Evolutionary conservation across 257 asterid genomes (phyloP).

Genomic region (Lantana camara): DNA sequence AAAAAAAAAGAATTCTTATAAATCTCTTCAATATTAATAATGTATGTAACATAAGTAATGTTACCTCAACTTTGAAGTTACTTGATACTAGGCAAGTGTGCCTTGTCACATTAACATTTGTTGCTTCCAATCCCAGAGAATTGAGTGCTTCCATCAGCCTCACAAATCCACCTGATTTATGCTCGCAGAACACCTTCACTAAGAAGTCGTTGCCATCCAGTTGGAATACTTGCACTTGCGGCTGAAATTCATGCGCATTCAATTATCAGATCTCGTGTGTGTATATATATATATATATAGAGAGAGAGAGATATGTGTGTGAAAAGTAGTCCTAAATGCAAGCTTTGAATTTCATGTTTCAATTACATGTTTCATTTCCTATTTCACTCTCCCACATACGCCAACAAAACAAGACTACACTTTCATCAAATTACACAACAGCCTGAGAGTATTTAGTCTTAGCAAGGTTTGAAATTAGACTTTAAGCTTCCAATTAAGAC

Average conservation of each 20-base stretch:
- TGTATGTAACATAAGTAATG: neutral
- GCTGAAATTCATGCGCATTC: too few species aligned
- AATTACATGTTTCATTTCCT: too few species aligned
- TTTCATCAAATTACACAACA: too few species aligned
- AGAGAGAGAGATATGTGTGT: too few species aligned
- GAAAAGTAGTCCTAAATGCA: too few species aligned
- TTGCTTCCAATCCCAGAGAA: slow-evolving; percentile 76
- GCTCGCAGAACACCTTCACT: slow-evolving; percentile 86
- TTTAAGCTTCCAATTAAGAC: too few species aligned
- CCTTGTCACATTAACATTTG: slow-evolving; percentile 74
- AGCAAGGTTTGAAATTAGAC: too few species aligned
- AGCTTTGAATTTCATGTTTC: too few species aligned
- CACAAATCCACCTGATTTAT: slow-evolving; percentile 76
- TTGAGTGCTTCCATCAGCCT: slow-evolving; percentile 71
- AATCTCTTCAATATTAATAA: neutral
- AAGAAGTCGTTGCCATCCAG: slow-evolving; percentile 82
- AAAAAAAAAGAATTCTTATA: too few species aligned
- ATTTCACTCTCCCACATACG: too few species aligned
- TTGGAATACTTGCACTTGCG: slow-evolving; percentile 89
- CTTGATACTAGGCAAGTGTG: slow-evolving; percentile 85
- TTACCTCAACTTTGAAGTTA: slow-evolving; percentile 90
- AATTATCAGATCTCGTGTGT: neutral
- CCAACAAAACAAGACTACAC: too few species aligned
- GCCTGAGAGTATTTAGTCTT: too few species aligned
- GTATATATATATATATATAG: neutral